A percentile compares a stretch with the other conserved stretches of the same genome.
phyloP scores from a whole-genome alignment of 2,329 filamentous ascomycete genomes.

The Trichoderma gracile region DNA sequence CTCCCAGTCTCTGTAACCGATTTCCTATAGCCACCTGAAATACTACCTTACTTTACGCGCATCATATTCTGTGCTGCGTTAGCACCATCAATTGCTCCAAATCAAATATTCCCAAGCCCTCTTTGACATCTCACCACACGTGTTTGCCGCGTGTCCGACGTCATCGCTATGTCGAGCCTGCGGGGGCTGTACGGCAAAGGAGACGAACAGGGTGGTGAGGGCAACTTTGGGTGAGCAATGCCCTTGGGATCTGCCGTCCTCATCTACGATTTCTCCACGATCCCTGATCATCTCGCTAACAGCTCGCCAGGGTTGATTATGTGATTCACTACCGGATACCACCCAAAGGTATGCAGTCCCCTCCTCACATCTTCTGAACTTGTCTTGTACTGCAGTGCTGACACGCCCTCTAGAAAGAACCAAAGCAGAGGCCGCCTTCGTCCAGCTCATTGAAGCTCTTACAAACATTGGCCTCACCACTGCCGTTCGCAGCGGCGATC shows the following conservation, averaged over 20 bases:
- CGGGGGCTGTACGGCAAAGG: slow-evolving; percentile 38
- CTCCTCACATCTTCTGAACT: not conserved
- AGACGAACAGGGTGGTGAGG: slow-evolving; percentile 33
- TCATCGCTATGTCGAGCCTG: slow-evolving; percentile 38
- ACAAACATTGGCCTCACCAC: slow-evolving; percentile 79
- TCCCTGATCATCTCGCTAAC: not conserved
- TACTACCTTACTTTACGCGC: not conserved
- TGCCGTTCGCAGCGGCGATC: slow-evolving; percentile 80
- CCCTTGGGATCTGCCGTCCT: not conserved
- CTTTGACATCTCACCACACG: not conserved
- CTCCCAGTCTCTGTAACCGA: not conserved
- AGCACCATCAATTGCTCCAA: not conserved
- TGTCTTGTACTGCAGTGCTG: not conserved
- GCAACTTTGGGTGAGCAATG: slow-evolving; percentile 47
- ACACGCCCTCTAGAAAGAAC: slow-evolving; percentile 55
- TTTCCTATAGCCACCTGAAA: not conserved
- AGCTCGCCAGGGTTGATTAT: slow-evolving; percentile 70
- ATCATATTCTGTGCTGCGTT: not conserved
- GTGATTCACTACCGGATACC: slow-evolving; percentile 79
- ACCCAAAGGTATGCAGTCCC: slow-evolving; percentile 56
- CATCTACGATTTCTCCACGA: not conserved
- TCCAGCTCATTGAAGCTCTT: slow-evolving; percentile 73
- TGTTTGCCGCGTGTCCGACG: slow-evolving; percentile 6
- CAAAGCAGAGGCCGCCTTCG: slow-evolving; percentile 73
- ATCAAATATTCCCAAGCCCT: not conserved